These are phyloP conservation scores for Paecilomyces variotii DNA, from an alignment of 2,329 filamentous ascomycete species.

Conservation along the genomic window DNA sequence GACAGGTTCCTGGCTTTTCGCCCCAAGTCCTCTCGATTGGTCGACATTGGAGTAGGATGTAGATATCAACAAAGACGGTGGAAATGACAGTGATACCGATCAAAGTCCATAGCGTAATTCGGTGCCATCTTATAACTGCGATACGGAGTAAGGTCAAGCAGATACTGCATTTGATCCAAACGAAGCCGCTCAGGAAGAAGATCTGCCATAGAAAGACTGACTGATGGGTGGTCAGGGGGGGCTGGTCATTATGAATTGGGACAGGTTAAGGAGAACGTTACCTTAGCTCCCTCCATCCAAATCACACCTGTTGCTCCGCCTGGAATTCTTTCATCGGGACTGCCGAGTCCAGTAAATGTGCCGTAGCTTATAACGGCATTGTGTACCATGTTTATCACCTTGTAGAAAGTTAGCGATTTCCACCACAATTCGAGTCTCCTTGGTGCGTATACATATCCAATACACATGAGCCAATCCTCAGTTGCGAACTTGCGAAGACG, in stretches of 20 bases:
- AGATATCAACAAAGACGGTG: background rate
- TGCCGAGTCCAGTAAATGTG: background rate
- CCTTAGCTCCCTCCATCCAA: background rate
- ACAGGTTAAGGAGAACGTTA: background rate
- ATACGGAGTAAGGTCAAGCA: background rate
- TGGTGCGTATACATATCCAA: background rate
- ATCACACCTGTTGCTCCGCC: background rate
- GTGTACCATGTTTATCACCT: background rate
- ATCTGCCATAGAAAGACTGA: background rate
- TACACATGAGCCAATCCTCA: background rate
- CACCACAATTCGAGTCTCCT: background rate
- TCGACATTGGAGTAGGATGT: background rate
- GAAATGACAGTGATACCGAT: background rate
- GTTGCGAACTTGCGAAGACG: background rate
- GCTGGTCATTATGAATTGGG: background rate
- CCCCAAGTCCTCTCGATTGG: background rate
- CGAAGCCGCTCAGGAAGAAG: constrained; percentile 6
- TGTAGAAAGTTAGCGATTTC: background rate
- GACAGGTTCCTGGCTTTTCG: background rate
- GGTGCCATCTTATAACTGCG: background rate
- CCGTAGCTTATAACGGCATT: background rate
- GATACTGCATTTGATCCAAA: constrained; percentile 11
- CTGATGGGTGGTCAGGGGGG: background rate
- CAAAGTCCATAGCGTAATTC: background rate
- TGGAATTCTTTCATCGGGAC: background rate